A percentile compares a stretch with the other conserved stretches of the same genome.
Conservation (phyloP, 768 basidiomycete species). For the Termitomyces sp. region DNA sequence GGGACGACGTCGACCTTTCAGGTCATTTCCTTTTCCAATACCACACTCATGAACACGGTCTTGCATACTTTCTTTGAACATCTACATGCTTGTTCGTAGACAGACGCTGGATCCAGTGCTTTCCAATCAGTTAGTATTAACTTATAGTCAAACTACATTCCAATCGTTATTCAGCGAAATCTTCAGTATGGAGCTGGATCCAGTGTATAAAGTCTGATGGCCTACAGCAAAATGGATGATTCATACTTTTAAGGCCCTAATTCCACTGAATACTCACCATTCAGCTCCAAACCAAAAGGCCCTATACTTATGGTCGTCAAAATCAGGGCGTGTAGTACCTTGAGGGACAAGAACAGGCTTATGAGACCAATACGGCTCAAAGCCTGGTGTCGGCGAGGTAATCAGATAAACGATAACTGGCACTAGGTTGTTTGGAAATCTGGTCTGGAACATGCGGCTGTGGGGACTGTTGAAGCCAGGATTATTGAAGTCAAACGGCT, state of each 20-base stretch:
- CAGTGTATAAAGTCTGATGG: slow-evolving; percentile 15
- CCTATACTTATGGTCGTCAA: too few species aligned
- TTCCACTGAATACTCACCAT: slow-evolving; percentile 12
- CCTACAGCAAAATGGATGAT: not conserved
- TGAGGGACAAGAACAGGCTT: slow-evolving; percentile 11
- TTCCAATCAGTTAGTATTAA: too few species aligned
- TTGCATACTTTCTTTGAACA: too few species aligned
- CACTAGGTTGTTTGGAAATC: slow-evolving; percentile 21
- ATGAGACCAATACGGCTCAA: slow-evolving; percentile 36
- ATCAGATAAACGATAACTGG: slow-evolving; percentile 40
- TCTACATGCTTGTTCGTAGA: too few species aligned
- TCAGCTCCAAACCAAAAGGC: slow-evolving; percentile 21
- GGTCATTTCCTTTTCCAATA: too few species aligned
- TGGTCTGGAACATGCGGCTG: not conserved
- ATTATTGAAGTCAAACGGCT: slow-evolving; percentile 8
- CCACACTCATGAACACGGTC: too few species aligned
- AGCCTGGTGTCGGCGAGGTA: slow-evolving; percentile 29
- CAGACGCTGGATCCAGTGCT: too few species aligned
- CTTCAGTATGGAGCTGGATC: slow-evolving; percentile 18
- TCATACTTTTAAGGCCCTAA: not conserved
- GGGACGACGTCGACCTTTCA: too few species aligned
- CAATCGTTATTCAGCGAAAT: slow-evolving; percentile 11
- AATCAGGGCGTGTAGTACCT: slow-evolving; percentile 3
- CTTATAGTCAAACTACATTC: not conserved
- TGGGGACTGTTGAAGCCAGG: slow-evolving; percentile 5